A percentile compares a stretch with the other conserved stretches of the same genome.
These are phyloP conservation scores for Aspergillus awamori DNA, from an alignment of 2,329 filamentous ascomycete genomes.

Conservation along the genomic window DNA sequence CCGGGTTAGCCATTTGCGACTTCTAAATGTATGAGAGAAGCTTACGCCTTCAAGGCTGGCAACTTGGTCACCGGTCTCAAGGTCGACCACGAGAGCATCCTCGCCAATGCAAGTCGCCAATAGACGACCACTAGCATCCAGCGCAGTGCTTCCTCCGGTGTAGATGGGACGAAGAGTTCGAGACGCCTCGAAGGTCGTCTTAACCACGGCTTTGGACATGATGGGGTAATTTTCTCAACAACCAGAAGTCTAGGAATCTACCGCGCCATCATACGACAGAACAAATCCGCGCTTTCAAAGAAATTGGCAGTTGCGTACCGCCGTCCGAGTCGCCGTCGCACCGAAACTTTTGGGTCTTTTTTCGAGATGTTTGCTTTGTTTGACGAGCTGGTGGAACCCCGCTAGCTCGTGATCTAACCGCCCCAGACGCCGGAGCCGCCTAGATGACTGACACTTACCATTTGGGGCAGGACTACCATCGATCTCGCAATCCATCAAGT, in stretches of 20 bases:
- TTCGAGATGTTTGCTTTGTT: conserved; percentile 39
- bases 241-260: conserved; percentile 12
- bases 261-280: conserved; percentile 24
- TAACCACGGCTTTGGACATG: conserved; percentile 60
- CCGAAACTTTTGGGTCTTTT: conserved; percentile 41
- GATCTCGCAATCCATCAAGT: not conserved
- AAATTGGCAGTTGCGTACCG: conserved; percentile 18
- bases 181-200: conserved; percentile 86
- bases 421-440: conserved; percentile 22
- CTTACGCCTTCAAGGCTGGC: conserved; percentile 83
- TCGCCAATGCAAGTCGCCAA: conserved; percentile 90
- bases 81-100: conserved; percentile 83
- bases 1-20: conserved; percentile 20
- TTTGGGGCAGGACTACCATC: not conserved
- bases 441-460: conserved; percentile 11
- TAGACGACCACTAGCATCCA: conserved; percentile 79
- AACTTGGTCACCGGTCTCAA: conserved; percentile 79
- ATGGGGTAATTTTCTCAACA: conserved; percentile 12
- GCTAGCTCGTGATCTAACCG: conserved; percentile 33
- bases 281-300: conserved; percentile 19
- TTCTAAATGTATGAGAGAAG: conserved; percentile 25
- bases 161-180: conserved; percentile 90
- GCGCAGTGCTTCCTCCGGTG: conserved; percentile 82
- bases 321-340: conserved; percentile 17
- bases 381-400: conserved; percentile 33